phyloP scores from a whole-genome alignment of 805 yeast species.

The Candida montana region DNA sequence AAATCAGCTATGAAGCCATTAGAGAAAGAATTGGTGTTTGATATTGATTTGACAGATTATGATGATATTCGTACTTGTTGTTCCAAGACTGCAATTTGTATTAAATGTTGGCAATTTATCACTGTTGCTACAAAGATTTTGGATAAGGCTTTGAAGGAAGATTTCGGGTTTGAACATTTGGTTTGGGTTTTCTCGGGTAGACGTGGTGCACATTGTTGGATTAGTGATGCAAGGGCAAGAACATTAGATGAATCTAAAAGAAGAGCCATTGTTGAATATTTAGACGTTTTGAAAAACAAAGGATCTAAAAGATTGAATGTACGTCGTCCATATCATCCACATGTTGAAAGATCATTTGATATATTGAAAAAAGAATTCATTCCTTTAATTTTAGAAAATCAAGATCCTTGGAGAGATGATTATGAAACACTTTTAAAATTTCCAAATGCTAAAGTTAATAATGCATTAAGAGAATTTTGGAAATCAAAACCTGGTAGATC shows the following conservation, averaged over 20 bases:
- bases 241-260: constrained; percentile 66
- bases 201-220: constrained; percentile 99
- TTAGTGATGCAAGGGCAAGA: constrained; percentile 82
- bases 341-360: constrained; percentile 68
- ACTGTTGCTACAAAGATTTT: constrained; percentile 76
- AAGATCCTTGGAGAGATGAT: constrained; percentile 76
- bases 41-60: constrained; percentile 96
- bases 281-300: constrained; percentile 64
- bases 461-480: constrained; percentile 59
- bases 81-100: constrained; percentile 75
- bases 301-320: constrained; percentile 45
- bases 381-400: constrained; percentile 65
- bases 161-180: constrained; percentile 82
- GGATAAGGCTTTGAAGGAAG: constrained; percentile 67
- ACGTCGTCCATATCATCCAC: constrained; percentile 87
- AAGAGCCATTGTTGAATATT: constrained; percentile 74
- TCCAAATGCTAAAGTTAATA: constrained; percentile 50
- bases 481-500: constrained; percentile 42
- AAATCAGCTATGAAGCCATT: constrained; percentile 75
- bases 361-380: constrained; percentile 59
- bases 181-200: constrained; percentile 98
- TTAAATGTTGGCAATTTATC: constrained; percentile 90
- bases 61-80: constrained; percentile 94
- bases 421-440: constrained; percentile 54
- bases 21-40: constrained; percentile 85